Base-by-base conservation (phyloP, 2,329 filamentous ascomycete genomes). In the Lecanicillium sp. region DNA sequence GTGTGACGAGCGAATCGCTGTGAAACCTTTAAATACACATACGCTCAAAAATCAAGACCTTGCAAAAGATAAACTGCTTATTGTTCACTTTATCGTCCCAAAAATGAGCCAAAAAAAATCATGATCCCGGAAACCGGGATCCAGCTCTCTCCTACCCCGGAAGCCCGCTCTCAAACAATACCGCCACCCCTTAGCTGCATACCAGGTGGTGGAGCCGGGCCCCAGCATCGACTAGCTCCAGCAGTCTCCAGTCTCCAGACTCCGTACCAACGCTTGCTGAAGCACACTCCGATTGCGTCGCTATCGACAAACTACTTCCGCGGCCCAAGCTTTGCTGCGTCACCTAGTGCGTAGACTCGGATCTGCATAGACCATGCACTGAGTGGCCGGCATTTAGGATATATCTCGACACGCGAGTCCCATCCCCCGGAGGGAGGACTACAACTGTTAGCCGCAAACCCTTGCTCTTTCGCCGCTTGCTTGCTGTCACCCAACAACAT, bases 401-500 rank as follows among this genome's bases (percentile, higher is more conserved):
- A 42, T 24, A 14, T 45, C 15, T 6, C 30, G 20, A 35, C 48
- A 33, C 23, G 37, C 41, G 50, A 29, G 20, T 19, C 24, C 12
- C 17, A 12, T 27, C 20, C 40, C 15, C 20, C 17, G 4, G 27
- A 47, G 27, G 36, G 26, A 39, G 11, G n/a, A 23, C n/a, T n/a
- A n/a, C n/a, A n/a, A n/a, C n/a, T n/a, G n/a, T n/a, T n/a, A n/a
- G n/a, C n/a, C n/a, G n/a, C n/a, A n/a, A n/a, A n/a, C n/a, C n/a
- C n/a, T n/a, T n/a, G n/a, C n/a, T n/a, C n/a, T n/a, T n/a, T n/a
- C n/a, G n/a, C n/a, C n/a, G n/a, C n/a, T n/a, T n/a, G n/a, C n/a
- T n/a, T n/a, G n/a, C n/a, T n/a, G n/a, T n/a, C n/a, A n/a, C 46
- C 43, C 37, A 41, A 47, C 54, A 55, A 44, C 55, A 66, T 66